A percentile compares a stretch with the other conserved stretches of the same genome.
Evolutionary conservation across 2,329 filamentous ascomycete genomes (phyloP).

Genomic region (Penicillium glabrum): DNA sequence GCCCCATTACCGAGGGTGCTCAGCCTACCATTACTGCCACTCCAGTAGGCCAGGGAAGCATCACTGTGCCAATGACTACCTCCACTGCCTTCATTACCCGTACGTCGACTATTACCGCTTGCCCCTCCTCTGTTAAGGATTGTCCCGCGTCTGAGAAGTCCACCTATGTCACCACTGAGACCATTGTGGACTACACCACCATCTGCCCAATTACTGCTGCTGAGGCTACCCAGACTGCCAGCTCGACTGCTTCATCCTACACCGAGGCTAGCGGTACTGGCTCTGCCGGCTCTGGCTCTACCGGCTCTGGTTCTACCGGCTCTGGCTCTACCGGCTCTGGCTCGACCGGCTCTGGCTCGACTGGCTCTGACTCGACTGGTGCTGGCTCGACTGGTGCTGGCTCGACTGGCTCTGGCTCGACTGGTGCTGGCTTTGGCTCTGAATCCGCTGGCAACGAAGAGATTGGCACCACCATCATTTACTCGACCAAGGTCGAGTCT

Average conservation of each 20-base stretch:
- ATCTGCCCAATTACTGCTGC: slow-evolving; percentile 1
- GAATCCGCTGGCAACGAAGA: not conserved
- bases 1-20: not conserved
- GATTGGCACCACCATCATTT: not conserved
- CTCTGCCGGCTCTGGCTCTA: not conserved
- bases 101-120: not conserved
- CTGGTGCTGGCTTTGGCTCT: not conserved
- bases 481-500: not conserved
- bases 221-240: not conserved
- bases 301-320: not conserved
- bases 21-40: not conserved
- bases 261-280: not conserved
- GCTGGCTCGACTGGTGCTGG: not conserved
- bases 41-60: not conserved
- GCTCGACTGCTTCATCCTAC: not conserved
- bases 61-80: not conserved
- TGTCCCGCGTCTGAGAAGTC: not conserved
- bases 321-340: not conserved
- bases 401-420: not conserved
- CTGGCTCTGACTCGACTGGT: not conserved
- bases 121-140: not conserved
- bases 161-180: slow-evolving; percentile 2
- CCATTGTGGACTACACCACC: slow-evolving; percentile 1
- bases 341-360: not conserved
- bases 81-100: slow-evolving; percentile 1